Percentiles rank a stretch among this genome's conserved stretches.
These are phyloP conservation scores for Gentiana macrophylla DNA, from an alignment of 257 asterid genomes.

Conservation along the genomic window DNA sequence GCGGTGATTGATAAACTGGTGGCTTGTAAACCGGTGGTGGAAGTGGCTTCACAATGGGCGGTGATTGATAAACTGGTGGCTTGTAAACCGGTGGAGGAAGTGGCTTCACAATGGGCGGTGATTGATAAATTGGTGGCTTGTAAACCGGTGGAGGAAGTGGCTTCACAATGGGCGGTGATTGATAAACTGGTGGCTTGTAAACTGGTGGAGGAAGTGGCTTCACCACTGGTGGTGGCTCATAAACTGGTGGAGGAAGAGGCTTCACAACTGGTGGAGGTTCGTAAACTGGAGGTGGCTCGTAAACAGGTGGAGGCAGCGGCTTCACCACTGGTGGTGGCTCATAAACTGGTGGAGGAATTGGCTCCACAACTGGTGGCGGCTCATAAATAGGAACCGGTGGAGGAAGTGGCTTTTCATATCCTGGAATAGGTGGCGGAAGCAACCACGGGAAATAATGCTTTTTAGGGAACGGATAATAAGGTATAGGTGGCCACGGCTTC, in stretches of 20 bases:
- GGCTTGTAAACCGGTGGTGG: slow-evolving; percentile 21
- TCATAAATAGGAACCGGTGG: slow-evolving; percentile 22
- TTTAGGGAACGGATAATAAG: slow-evolving; percentile 16
- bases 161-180: slow-evolving; percentile 1
- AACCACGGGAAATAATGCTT: slow-evolving; percentile 19
- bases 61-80: no score
- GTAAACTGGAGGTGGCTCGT: slow-evolving; percentile 6
- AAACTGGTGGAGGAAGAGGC: slow-evolving; percentile 17
- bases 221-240: no score
- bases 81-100: slow-evolving; percentile 23
- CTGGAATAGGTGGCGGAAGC: slow-evolving; percentile 14
- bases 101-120: slow-evolving; percentile 11
- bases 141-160: slow-evolving; percentile 29
- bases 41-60: slow-evolving; percentile 13
- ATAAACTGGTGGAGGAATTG: slow-evolving; percentile 4
- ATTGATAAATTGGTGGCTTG: background rate
- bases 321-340: background rate
- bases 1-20: no score
- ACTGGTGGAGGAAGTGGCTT: slow-evolving; percentile 34
- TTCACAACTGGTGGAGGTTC: background rate
- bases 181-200: no score
- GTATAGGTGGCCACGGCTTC: slow-evolving; percentile 16
- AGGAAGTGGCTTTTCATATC: slow-evolving; percentile 16
- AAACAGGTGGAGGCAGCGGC: slow-evolving; percentile 30
- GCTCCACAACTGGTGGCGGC: slow-evolving; percentile 16